A percentile compares a stretch with the other conserved stretches of the same genome.
Conservation (phyloP, 768 basidiomycete genomes). For the Xanthoconium stramineum region DNA sequence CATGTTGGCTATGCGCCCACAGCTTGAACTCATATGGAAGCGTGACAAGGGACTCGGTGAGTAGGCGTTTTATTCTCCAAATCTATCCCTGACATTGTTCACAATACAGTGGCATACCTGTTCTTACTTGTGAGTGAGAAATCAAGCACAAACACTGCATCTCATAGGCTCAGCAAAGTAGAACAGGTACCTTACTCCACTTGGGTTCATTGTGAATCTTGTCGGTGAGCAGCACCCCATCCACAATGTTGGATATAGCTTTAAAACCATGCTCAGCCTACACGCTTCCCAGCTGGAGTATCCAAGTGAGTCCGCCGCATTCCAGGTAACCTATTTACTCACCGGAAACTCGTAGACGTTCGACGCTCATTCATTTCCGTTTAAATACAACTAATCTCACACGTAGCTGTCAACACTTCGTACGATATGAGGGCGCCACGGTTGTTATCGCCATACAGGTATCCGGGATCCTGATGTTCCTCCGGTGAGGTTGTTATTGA, state of each 20-base stretch:
- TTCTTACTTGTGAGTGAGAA: constrained; percentile 35
- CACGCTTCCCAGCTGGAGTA: constrained; percentile 14
- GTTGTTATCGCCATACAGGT: constrained; percentile 39
- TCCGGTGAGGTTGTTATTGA: constrained; percentile 33
- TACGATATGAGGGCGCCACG: constrained; percentile 49
- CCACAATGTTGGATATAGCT: neutral
- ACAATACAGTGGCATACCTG: constrained; percentile 30
- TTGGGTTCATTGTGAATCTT: constrained; percentile 59
- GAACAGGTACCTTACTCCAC: constrained; percentile 64
- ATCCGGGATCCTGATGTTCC: constrained; percentile 41
- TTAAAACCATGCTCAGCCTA: constrained; percentile 9
- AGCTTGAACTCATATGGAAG: constrained; percentile 40
- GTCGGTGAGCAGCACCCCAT: constrained; percentile 22
- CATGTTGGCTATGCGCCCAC: neutral
- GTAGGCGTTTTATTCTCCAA: constrained; percentile 2
- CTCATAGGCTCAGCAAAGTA: constrained; percentile 24
- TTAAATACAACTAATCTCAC: neutral
- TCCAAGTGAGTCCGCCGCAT: constrained; percentile 2
- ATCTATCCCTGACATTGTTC: neutral
- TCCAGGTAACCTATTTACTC: neutral
- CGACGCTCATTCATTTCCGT: neutral
- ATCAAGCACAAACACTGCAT: neutral
- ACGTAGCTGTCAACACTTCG: constrained; percentile 42
- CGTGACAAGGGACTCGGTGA: constrained; percentile 33
- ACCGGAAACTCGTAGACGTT: constrained; percentile 7